Conservation (phyloP, 192 early-diverging fungal species). For the Mortierella hygrophila region DNA sequence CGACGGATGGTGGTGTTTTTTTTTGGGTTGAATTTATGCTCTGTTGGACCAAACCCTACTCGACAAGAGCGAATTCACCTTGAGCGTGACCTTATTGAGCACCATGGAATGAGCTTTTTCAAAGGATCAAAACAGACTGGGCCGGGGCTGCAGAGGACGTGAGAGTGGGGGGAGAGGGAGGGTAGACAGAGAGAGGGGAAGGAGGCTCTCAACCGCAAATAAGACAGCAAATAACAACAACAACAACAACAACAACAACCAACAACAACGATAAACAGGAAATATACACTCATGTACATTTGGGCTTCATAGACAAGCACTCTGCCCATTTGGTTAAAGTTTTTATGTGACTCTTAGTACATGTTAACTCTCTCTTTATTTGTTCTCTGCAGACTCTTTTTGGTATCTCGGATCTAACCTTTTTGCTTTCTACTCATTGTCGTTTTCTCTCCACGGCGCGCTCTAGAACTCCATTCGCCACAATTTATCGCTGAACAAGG, state of each 20-base stretch:
- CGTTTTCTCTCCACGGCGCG: neutral
- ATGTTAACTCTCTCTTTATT: neutral
- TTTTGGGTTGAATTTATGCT: slow-evolving; percentile 26
- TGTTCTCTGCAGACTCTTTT: neutral
- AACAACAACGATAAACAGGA: neutral
- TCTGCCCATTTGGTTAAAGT: neutral
- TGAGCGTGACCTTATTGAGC: slow-evolving; percentile 37
- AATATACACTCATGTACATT: neutral
- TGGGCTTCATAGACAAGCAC: neutral
- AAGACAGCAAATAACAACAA: neutral
- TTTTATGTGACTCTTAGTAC: neutral
- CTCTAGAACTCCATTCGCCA: slow-evolving; percentile 87
- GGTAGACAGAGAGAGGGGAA: neutral
- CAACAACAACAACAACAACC: neutral
- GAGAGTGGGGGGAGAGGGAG: neutral
- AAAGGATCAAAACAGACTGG: slow-evolving; percentile 1
- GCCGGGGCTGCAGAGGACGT: neutral
- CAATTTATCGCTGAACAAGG: slow-evolving; percentile 87
- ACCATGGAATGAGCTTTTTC: slow-evolving; percentile 26
- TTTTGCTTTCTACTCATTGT: neutral
- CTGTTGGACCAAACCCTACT: slow-evolving; percentile 32
- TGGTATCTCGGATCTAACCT: neutral
- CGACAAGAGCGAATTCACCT: slow-evolving; percentile 23
- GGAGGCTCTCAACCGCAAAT: neutral
- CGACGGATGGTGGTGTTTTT: neutral